Evolutionary conservation across 148 eudicot genomes (phyloP).

Genomic region (Arctostaphylos glauca): DNA sequence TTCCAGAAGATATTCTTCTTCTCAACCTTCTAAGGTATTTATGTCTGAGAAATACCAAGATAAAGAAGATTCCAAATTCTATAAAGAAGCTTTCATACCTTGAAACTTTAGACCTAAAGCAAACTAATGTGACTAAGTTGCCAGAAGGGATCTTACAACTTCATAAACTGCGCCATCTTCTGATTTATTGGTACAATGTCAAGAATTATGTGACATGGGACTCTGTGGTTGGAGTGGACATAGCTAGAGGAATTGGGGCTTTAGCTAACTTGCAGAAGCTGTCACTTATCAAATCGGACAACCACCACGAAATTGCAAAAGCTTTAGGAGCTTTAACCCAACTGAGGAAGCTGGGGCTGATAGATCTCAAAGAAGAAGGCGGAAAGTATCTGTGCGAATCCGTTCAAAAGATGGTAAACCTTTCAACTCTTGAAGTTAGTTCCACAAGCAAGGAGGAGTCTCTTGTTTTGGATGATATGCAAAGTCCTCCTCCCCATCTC

Average conservation of each 20-base stretch:
- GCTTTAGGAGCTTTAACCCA: conserved; percentile 15
- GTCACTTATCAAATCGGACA: conserved; percentile 19
- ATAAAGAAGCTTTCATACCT: conserved; percentile 28
- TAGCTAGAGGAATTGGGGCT: conserved; percentile 6
- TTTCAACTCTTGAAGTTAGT: conserved; percentile 22
- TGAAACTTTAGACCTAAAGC: conserved; percentile 37
- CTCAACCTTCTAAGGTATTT: conserved; percentile 32
- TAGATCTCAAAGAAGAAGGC: conserved; percentile 9
- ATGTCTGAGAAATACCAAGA: conserved; percentile 27
- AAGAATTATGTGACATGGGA: background rate
- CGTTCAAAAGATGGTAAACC: conserved; percentile 21
- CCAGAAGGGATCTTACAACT: conserved; percentile 25
- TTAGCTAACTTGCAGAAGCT: conserved; percentile 11
- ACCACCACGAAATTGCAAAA: background rate
- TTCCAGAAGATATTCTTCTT: conserved; percentile 19
- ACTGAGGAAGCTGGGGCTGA: conserved; percentile 25
- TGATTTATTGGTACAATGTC: background rate
- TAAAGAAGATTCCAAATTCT: conserved; percentile 27
- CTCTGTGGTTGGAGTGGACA: conserved; percentile 9
- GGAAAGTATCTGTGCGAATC: conserved; percentile 25
- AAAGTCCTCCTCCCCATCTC: conserved; percentile 20
- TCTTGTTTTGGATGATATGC: conserved; percentile 21
- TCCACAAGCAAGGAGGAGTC: conserved; percentile 2
- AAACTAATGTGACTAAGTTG: conserved; percentile 20
- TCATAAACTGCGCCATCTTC: conserved; percentile 17